Conservation (phyloP, 768 basidiomycete species). For the Russula sp. region DNA sequence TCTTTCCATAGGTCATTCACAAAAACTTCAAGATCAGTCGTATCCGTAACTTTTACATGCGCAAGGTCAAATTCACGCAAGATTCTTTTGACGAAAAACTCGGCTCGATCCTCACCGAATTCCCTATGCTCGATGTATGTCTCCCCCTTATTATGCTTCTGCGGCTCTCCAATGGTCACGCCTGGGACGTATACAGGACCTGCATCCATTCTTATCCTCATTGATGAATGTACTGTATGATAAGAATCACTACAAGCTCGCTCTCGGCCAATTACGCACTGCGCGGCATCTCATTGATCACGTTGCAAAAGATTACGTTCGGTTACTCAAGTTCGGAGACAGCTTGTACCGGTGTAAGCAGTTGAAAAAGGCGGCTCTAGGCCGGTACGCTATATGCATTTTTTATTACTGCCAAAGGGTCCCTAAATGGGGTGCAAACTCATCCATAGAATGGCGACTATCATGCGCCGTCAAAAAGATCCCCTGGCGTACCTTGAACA, state of each 20-base stretch:
- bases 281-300: constrained; percentile 95
- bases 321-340: constrained; percentile 97
- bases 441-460: constrained; percentile 85
- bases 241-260: constrained; percentile 99
- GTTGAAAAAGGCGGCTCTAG: constrained; percentile 94
- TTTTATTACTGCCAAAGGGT: neutral
- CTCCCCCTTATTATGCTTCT: constrained; percentile 17
- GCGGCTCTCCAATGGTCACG: neutral
- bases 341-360: constrained; percentile 98
- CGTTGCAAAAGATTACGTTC: constrained; percentile 94
- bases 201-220: constrained; percentile 94
- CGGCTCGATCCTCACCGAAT: constrained; percentile 88
- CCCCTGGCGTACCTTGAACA: constrained; percentile 98
- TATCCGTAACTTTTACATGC: constrained; percentile 98
- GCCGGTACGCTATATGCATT: constrained; percentile 64
- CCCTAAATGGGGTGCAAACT: constrained; percentile 11
- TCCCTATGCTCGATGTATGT: constrained; percentile 95
- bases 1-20: constrained; percentile 77
- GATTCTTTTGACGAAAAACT: constrained; percentile 96
- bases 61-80: constrained; percentile 99
- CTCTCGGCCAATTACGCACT: constrained; percentile 93
- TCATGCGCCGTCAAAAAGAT: constrained; percentile 98
- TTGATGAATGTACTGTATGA: constrained; percentile 98
- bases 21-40: constrained; percentile 99
- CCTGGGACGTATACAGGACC: constrained; percentile 50